Evolutionary conservation across 2,329 filamentous ascomycete species (phyloP).

Genomic region (Sporothrix luriei): DNA sequence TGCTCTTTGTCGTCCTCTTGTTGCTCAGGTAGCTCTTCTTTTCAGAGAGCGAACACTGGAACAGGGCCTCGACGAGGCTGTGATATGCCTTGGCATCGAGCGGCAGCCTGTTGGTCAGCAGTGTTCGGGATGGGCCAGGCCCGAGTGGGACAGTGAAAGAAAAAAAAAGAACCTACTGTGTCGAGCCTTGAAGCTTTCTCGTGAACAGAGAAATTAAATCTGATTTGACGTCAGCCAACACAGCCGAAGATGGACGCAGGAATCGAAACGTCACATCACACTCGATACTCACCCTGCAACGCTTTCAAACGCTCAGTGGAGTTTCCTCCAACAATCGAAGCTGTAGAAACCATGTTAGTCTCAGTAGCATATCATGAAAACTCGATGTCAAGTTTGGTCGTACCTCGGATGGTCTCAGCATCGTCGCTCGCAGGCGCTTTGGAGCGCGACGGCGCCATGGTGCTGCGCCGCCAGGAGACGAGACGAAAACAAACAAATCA

Average conservation of each 20-base stretch:
- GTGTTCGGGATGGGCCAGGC: too few relatives aligned
- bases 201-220: conserved; percentile 37
- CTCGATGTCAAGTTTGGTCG: neutral
- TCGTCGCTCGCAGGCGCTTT: conserved; percentile 31
- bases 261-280: neutral
- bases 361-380: neutral
- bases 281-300: conserved; percentile 34
- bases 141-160: neutral
- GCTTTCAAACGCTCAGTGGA: conserved; percentile 35
- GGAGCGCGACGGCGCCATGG: conserved; percentile 33
- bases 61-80: conserved; percentile 77
- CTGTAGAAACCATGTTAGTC: conserved; percentile 21
- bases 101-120: conserved; percentile 33
- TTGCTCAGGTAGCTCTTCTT: conserved; percentile 64
- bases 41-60: conserved; percentile 68
- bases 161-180: conserved; percentile 30
- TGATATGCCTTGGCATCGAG: conserved; percentile 80
- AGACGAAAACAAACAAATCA: neutral
- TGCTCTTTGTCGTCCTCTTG: conserved; percentile 50
- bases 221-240: conserved; percentile 29
- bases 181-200: conserved; percentile 35
- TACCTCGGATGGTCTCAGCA: conserved; percentile 36
- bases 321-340: conserved; percentile 34
- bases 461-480: conserved; percentile 13
- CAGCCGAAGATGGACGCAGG: too few relatives aligned